A percentile compares a stretch with the other conserved stretches of the same genome.
phyloP scores from a whole-genome alignment of 176 grass and related monocot genomes.

The Puya raimondii region DNA sequence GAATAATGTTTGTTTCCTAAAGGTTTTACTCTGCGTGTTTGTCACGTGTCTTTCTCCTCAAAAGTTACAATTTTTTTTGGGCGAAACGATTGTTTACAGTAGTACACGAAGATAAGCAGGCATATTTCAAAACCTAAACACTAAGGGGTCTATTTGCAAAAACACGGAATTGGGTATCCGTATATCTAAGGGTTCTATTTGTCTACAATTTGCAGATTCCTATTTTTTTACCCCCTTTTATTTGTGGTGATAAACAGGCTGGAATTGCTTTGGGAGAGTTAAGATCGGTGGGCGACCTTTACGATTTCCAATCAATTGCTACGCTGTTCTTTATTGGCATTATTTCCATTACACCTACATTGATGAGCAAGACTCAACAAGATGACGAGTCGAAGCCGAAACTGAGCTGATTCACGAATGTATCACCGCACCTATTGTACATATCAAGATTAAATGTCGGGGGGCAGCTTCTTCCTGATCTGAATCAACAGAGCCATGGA shows the following conservation, averaged over 20 bases:
- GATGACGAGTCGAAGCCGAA: slow-evolving; percentile 26
- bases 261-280: slow-evolving; percentile 87
- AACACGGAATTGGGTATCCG: no score
- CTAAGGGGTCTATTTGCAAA: no score
- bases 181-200: neutral
- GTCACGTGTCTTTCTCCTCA: no score
- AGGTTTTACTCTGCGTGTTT: no score
- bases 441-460: neutral
- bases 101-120: no score
- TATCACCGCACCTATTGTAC: neutral
- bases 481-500: no score
- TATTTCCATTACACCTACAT: slow-evolving; percentile 74
- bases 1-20: no score
- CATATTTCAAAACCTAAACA: no score
- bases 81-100: no score
- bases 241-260: slow-evolving; percentile 41
- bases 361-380: slow-evolving; percentile 60
- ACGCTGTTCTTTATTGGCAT: slow-evolving; percentile 83
- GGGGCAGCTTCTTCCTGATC: neutral
- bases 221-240: slow-evolving; percentile 5
- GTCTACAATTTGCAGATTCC: slow-evolving; percentile 1
- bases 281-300: slow-evolving; percentile 75
- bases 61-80: no score
- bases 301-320: slow-evolving; percentile 80
- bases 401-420: slow-evolving; percentile 23